These are phyloP conservation scores for Apiospora saccharicola DNA, from an alignment of 2,329 filamentous ascomycete species.

Conservation along the genomic window DNA sequence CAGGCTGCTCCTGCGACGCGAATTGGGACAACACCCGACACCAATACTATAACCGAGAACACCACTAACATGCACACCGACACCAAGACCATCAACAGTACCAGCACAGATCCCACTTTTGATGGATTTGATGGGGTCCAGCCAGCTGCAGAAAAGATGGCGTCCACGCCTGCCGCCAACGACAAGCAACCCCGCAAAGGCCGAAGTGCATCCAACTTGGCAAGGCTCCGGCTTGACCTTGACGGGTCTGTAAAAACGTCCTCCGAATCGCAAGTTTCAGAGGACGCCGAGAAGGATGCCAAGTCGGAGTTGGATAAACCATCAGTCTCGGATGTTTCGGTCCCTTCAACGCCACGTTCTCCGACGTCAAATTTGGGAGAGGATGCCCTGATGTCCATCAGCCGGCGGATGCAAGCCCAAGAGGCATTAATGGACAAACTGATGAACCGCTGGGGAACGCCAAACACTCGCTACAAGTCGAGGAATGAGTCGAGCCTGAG, in stretches of 20 bases:
- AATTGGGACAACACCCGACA: background rate
- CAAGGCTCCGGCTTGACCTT: conserved; percentile 4
- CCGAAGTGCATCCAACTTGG: conserved; percentile 6
- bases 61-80: background rate
- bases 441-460: conserved; percentile 27
- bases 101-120: conserved; percentile 12
- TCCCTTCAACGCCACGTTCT: conserved; percentile 10
- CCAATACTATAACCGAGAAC: background rate
- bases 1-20: conserved; percentile 3
- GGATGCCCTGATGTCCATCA: conserved; percentile 22
- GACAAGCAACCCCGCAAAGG: conserved; percentile 25
- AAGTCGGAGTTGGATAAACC: background rate
- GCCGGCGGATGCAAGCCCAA: conserved; percentile 27
- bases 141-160: background rate
- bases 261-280: background rate
- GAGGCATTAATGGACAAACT: conserved; percentile 26
- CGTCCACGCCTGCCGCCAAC: background rate
- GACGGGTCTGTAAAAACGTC: background rate
- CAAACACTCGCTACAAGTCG: conserved; percentile 6
- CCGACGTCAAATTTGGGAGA: conserved; percentile 9
- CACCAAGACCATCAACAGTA: too few species aligned
- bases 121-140: conserved; percentile 27
- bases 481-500: conserved; percentile 11
- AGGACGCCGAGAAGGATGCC: background rate
- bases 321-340: background rate